phyloP scores from a whole-genome alignment of 2,329 filamentous ascomycete species.

The Colletotrichum costaricense region DNA sequence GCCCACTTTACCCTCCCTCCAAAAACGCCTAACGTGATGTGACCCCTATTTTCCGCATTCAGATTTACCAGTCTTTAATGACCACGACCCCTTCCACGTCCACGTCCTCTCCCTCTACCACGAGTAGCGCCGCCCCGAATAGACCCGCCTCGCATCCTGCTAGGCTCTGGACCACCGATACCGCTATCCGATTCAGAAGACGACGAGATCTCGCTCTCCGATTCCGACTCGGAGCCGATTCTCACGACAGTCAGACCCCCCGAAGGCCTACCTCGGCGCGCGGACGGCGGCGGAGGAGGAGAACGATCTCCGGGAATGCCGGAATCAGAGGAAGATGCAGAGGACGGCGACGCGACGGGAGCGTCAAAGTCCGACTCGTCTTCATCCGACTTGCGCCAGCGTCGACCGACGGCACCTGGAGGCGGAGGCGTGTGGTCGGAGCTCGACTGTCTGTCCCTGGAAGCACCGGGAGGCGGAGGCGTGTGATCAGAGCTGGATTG shows the following conservation, averaged over 20 bases:
- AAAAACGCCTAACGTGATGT: neutral
- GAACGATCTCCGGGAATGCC: constrained; percentile 21
- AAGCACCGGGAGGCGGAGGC: constrained; percentile 1
- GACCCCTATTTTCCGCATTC: neutral
- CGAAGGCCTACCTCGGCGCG: constrained; percentile 14
- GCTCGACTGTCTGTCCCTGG: neutral
- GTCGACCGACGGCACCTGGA: neutral
- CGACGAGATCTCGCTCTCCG: constrained; percentile 26
- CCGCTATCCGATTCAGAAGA: constrained; percentile 28
- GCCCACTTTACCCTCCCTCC: neutral
- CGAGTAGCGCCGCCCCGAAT: neutral
- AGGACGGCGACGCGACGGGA: neutral
- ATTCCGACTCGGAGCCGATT: constrained; percentile 32
- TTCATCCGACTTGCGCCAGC: neutral
- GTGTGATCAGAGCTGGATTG: constrained; percentile 16
- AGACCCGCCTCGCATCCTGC: neutral
- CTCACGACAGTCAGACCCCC: constrained; percentile 29
- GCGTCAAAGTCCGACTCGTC: constrained; percentile 15
- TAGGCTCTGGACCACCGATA: constrained; percentile 13
- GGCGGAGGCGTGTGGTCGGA: constrained; percentile 15
- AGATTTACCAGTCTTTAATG: neutral
- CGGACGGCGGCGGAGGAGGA: neutral
- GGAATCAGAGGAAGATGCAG: constrained; percentile 18
- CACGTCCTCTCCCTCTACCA: constrained; percentile 23
- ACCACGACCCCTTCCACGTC: constrained; percentile 14